Percentiles rank a stretch among this genome's conserved stretches.
Evolutionary conservation across 805 yeast genomes (phyloP).

Genomic region (Spathaspora gorwiae): DNA sequence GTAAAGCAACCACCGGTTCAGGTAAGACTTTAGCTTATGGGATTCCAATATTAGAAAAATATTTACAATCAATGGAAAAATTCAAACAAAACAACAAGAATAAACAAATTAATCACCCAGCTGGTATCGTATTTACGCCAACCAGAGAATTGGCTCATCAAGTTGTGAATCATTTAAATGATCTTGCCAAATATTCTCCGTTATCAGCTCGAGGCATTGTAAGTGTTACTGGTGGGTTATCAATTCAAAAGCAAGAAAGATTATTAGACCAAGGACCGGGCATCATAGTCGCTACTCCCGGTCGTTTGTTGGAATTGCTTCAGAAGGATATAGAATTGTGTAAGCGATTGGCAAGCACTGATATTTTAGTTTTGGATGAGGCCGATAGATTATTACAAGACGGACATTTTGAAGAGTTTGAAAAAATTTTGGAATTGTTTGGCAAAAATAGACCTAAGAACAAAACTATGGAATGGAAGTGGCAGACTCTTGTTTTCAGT

Average conservation of each 20-base stretch:
- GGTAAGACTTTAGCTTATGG: conserved; percentile 97
- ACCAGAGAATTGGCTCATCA: conserved; percentile 96
- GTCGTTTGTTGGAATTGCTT: conserved; percentile 78
- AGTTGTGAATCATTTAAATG: conserved; percentile 73
- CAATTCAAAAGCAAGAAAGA: conserved; percentile 90
- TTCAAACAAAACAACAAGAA: conserved; percentile 13
- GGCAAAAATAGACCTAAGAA: conserved; percentile 44
- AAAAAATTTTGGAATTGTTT: conserved; percentile 65
- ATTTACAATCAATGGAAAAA: conserved; percentile 25
- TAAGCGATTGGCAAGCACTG: conserved; percentile 41
- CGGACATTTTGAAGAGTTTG: conserved; percentile 93
- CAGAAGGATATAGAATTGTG: conserved; percentile 53
- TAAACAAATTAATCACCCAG: conserved; percentile 40
- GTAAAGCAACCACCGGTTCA: conserved; percentile 96
- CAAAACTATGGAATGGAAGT: conserved; percentile 33
- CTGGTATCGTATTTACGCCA: conserved; percentile 85
- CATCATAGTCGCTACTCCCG: conserved; percentile 91
- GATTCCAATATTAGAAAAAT: conserved; percentile 78
- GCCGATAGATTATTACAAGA: conserved; percentile 94
- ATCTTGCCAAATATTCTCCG: conserved; percentile 49
- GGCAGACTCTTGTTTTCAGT: conserved; percentile 89
- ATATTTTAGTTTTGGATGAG: conserved; percentile 75
- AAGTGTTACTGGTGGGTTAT: conserved; percentile 88
- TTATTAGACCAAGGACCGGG: conserved; percentile 69
- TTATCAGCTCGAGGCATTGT: conserved; percentile 55